Evolutionary conservation across 2,329 filamentous ascomycete genomes (phyloP).

Genomic region (Fusarium sp.): DNA sequence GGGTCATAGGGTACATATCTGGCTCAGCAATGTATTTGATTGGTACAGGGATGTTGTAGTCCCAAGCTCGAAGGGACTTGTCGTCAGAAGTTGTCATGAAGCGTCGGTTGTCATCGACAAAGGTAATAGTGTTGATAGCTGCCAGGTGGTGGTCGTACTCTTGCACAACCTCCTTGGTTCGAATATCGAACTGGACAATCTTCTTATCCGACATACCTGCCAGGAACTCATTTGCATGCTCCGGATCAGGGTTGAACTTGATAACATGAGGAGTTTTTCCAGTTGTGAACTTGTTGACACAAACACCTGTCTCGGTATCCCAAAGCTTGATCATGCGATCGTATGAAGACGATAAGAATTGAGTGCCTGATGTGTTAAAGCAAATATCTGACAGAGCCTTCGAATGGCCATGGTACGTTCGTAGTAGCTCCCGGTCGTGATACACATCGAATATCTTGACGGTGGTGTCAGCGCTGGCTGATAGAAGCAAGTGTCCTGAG

Average conservation of each 20-base stretch:
- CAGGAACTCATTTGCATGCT: slow-evolving; percentile 88
- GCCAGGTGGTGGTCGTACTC: slow-evolving; percentile 98
- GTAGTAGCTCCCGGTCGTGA: slow-evolving; percentile 86
- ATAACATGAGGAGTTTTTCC: slow-evolving; percentile 96
- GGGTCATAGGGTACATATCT: slow-evolving; percentile 97
- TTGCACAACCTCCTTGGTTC: slow-evolving; percentile 85
- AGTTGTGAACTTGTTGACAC: slow-evolving; percentile 87
- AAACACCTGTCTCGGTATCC: slow-evolving; percentile 96
- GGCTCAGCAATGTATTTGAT: slow-evolving; percentile 99
- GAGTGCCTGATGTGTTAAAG: slow-evolving; percentile 84
- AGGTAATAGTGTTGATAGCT: slow-evolving; percentile 97
- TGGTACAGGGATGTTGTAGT: slow-evolving; percentile 97
- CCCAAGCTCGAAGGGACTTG: slow-evolving; percentile 95
- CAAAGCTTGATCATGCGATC: slow-evolving; percentile 97
- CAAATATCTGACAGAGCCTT: slow-evolving; percentile 91
- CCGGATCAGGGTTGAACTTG: slow-evolving; percentile 86
- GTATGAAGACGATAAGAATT: slow-evolving; percentile 91
- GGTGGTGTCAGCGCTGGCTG: slow-evolving; percentile 88
- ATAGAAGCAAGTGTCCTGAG: slow-evolving; percentile 89
- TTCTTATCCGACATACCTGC: slow-evolving; percentile 99
- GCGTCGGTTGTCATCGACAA: slow-evolving; percentile 91
- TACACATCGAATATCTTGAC: slow-evolving; percentile 97
- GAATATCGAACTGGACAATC: slow-evolving; percentile 95
- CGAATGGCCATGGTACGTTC: slow-evolving; percentile 90
- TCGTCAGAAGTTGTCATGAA: slow-evolving; percentile 99